Conservation (phyloP, 179 eudicot species). For the Actinidia chinensis region DNA sequence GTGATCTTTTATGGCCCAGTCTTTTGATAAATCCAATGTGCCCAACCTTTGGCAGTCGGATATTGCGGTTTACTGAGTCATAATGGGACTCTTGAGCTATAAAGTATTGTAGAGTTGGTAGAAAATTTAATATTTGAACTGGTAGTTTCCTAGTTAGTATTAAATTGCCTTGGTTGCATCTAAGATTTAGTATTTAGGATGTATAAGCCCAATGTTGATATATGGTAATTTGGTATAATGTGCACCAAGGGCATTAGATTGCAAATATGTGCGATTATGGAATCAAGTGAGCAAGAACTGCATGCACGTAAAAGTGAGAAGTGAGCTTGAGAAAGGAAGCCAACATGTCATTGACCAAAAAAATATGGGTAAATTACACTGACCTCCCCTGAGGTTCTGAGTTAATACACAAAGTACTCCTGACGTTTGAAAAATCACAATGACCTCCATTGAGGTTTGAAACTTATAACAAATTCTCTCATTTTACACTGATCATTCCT, state of each 20-base stretch:
- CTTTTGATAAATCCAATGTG: background rate
- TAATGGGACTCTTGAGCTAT: background rate
- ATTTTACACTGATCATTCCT: too few species aligned
- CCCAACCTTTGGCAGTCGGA: background rate
- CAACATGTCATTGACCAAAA: too few species aligned
- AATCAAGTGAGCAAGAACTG: slow-evolving; percentile 7
- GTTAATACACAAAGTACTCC: too few species aligned
- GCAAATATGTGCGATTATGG: background rate
- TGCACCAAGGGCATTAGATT: background rate
- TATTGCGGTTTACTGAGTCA: background rate
- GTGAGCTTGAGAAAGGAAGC: too few species aligned
- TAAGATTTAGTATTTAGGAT: background rate
- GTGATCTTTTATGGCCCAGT: background rate
- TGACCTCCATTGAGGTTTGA: too few species aligned
- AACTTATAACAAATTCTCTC: too few species aligned
- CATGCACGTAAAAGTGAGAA: too few species aligned
- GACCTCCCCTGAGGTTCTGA: too few species aligned
- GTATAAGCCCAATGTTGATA: background rate
- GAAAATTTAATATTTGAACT: background rate
- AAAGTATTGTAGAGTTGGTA: background rate
- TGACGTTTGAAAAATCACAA: too few species aligned
- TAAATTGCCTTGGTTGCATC: background rate
- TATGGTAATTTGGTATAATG: background rate
- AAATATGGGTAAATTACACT: too few species aligned
- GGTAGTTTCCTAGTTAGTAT: background rate